Evolutionary conservation across 2,329 filamentous ascomycete species (phyloP).

Genomic region (Cladosporium sp.): DNA sequence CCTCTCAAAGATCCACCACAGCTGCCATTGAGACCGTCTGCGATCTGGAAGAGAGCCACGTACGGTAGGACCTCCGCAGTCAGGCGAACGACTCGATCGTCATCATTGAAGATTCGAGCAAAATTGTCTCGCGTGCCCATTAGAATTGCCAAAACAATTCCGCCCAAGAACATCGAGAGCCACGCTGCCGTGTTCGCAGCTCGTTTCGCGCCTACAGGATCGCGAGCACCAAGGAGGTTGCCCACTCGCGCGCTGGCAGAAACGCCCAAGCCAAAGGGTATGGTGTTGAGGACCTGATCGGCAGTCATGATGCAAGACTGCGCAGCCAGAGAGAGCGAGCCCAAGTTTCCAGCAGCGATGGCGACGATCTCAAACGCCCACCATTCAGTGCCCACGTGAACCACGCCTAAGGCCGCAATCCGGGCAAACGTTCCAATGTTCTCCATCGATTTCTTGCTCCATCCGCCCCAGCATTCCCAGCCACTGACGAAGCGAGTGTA

Average conservation of each 20-base stretch:
- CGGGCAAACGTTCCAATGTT: constrained; percentile 68
- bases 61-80: constrained; percentile 77
- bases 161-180: constrained; percentile 65
- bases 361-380: constrained; percentile 93
- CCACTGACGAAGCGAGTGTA: constrained; percentile 69
- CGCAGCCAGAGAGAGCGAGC: constrained; percentile 71
- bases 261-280: constrained; percentile 82
- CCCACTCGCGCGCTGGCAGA: constrained; percentile 73
- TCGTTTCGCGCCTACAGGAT: constrained; percentile 60
- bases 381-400: constrained; percentile 85
- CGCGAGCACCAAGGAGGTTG: constrained; percentile 68
- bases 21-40: constrained; percentile 78
- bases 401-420: constrained; percentile 68
- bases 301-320: constrained; percentile 88
- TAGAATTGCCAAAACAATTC: constrained; percentile 61
- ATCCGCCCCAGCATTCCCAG: constrained; percentile 74
- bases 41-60: constrained; percentile 85
- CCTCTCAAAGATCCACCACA: constrained; percentile 77
- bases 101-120: constrained; percentile 76
- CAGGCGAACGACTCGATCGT: constrained; percentile 63
- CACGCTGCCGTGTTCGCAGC: constrained; percentile 72
- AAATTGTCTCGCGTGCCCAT: constrained; percentile 69
- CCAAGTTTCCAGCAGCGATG: constrained; percentile 72
- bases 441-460: constrained; percentile 57
- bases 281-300: constrained; percentile 71